These are phyloP conservation scores for Stachybotrys chartarum DNA, from an alignment of 2,329 filamentous ascomycete genomes.

Conservation along the genomic window DNA sequence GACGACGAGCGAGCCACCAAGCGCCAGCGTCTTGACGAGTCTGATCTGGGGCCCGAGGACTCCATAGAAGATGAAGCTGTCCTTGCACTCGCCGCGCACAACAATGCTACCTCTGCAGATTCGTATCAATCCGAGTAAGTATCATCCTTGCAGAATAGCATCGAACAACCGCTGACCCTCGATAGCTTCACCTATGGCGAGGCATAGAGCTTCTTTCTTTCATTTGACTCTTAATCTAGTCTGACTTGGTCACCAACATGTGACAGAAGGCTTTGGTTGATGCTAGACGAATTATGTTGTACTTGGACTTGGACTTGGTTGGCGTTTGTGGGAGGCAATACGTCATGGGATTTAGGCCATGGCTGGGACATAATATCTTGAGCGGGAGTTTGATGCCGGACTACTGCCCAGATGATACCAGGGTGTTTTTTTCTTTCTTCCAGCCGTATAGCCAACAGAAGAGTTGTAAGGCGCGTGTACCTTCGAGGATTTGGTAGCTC, in stretches of 20 bases:
- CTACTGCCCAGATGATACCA: not conserved
- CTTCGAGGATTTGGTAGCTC: not conserved
- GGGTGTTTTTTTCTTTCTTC: too few species aligned
- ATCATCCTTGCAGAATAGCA: not conserved
- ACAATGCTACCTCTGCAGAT: slow-evolving; percentile 25
- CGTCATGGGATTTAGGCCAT: not conserved
- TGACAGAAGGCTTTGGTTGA: too few species aligned
- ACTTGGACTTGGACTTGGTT: not conserved
- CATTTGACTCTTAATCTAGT: not conserved
- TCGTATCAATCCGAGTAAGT: slow-evolving; percentile 36
- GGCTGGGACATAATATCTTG: not conserved
- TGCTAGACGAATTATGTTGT: not conserved
- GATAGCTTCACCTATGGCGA: slow-evolving; percentile 33
- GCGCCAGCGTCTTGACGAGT: slow-evolving; percentile 26
- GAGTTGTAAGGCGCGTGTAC: too few species aligned
- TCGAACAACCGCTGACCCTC: not conserved
- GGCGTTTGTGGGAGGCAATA: not conserved
- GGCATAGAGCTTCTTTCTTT: slow-evolving; percentile 16
- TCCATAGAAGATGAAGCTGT: slow-evolving; percentile 41
- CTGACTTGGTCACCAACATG: too few species aligned
- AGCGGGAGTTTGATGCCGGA: not conserved
- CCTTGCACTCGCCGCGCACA: slow-evolving; percentile 38
- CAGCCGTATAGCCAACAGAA: too few species aligned
- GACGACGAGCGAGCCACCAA: slow-evolving; percentile 30
- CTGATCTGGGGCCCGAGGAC: slow-evolving; percentile 21